Percentiles rank a stretch among this genome's conserved stretches.
Evolutionary conservation across 2,329 filamentous ascomycete species (phyloP).

Genomic region (Reticulascus tulasneorum): DNA sequence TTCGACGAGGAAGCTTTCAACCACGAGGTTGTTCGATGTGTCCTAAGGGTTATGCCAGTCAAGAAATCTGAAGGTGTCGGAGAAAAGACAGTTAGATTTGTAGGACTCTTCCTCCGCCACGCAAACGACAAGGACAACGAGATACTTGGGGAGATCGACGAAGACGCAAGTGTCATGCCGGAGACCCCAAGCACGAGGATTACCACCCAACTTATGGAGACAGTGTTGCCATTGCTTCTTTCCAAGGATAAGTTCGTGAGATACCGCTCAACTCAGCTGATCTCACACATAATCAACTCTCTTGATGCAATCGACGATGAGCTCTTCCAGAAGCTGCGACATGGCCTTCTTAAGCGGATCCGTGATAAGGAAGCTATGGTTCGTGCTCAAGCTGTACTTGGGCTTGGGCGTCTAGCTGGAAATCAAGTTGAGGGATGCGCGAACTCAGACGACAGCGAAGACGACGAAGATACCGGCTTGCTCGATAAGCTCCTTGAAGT

Average conservation of each 20-base stretch:
- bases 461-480: conserved; percentile 62
- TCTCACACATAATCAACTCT: conserved; percentile 88
- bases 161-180: conserved; percentile 66
- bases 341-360: conserved; percentile 77
- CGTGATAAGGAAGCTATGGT: conserved; percentile 93
- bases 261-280: conserved; percentile 83
- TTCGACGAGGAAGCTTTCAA: conserved; percentile 88
- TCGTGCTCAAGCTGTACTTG: conserved; percentile 85
- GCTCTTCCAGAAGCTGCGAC: conserved; percentile 75
- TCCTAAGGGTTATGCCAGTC: conserved; percentile 76
- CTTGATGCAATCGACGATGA: conserved; percentile 90
- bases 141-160: conserved; percentile 59
- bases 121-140: conserved; percentile 68
- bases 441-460: conserved; percentile 67
- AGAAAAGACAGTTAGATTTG: conserved; percentile 79
- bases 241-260: conserved; percentile 92
- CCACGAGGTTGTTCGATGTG: conserved; percentile 75
- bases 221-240: conserved; percentile 69
- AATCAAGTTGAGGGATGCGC: conserved; percentile 69
- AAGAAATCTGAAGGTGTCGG: conserved; percentile 90
- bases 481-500: conserved; percentile 82
- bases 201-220: conserved; percentile 67
- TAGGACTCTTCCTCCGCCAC: conserved; percentile 80
- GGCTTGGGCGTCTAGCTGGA: conserved; percentile 78
- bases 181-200: conserved; percentile 84